A percentile compares a stretch with the other conserved stretches of the same genome.
phyloP scores from a whole-genome alignment of 768 basidiomycete genomes.

The Epithele typhae region DNA sequence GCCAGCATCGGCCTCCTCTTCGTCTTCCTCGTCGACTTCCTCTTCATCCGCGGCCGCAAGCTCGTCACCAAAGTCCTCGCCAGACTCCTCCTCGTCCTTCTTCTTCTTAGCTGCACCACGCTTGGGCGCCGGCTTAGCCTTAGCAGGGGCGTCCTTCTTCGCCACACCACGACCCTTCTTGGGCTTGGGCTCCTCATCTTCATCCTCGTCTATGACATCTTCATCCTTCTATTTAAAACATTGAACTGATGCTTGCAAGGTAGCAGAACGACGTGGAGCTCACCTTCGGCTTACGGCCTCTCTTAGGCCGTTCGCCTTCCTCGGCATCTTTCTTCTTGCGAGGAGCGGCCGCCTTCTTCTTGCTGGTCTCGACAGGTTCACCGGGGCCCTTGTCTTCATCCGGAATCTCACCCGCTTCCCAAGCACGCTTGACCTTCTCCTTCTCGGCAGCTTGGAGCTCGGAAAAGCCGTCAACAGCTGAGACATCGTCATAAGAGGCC shows the following conservation, averaged over 20 bases:
- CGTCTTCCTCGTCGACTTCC: constrained; percentile 43
- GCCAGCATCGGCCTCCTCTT: constrained; percentile 31
- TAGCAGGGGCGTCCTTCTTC: constrained; percentile 31
- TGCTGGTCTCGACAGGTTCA: constrained; percentile 23
- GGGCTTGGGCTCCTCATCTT: constrained; percentile 38
- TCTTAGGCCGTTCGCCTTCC: constrained; percentile 25
- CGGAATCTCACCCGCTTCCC: constrained; percentile 38
- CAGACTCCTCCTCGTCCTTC: constrained; percentile 37
- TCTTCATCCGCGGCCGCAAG: constrained; percentile 38
- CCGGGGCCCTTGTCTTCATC: constrained; percentile 29
- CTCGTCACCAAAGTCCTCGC: constrained; percentile 44
- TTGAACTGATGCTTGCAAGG: neutral
- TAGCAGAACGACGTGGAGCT: neutral
- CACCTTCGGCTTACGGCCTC: constrained; percentile 27
- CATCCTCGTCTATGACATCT: constrained; percentile 22
- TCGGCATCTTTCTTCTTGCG: constrained; percentile 25
- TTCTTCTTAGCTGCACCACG: constrained; percentile 39
- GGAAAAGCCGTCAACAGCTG: constrained; percentile 41
- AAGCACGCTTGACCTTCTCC: constrained; percentile 38
- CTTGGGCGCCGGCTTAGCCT: constrained; percentile 46
- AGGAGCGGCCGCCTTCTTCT: constrained; percentile 21
- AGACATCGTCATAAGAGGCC: constrained; percentile 29
- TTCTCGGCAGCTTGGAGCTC: constrained; percentile 36
- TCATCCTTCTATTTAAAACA: constrained; percentile 14
- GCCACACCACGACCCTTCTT: constrained; percentile 47